Percentiles rank a stretch among this genome's conserved stretches.
These are phyloP conservation scores for Shiraia bambusicola DNA, from an alignment of 2,329 filamentous ascomycete species.

Conservation along the genomic window DNA sequence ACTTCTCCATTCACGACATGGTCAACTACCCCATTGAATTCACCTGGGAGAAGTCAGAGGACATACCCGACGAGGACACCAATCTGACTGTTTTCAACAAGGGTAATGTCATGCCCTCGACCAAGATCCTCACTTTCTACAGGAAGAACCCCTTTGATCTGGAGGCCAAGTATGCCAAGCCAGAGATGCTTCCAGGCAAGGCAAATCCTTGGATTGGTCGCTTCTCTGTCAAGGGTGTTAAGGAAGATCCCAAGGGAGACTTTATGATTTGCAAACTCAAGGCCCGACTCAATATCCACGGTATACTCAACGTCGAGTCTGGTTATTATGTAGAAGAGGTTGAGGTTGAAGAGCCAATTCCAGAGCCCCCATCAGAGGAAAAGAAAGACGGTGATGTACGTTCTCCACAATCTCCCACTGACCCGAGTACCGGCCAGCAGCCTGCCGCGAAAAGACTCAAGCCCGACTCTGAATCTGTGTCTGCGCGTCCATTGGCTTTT, in stretches of 20 bases:
- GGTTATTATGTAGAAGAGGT: constrained; percentile 98
- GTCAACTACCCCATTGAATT: constrained; percentile 99
- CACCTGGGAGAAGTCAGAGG: constrained; percentile 96
- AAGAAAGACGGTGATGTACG: constrained; percentile 72
- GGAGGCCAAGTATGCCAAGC: constrained; percentile 89
- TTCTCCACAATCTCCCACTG: constrained; percentile 38
- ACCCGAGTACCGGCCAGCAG: constrained; percentile 23
- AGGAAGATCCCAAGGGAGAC: constrained; percentile 88
- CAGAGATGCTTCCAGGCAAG: constrained; percentile 84
- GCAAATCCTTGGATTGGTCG: constrained; percentile 92
- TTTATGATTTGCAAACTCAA: constrained; percentile 99
- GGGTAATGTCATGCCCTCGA: constrained; percentile 94
- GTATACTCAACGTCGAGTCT: constrained; percentile 92
- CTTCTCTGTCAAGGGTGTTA: constrained; percentile 97
- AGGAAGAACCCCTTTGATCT: constrained; percentile 96
- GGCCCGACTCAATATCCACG: constrained; percentile 93
- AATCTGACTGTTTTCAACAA: constrained; percentile 96
- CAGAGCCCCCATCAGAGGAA: constrained; percentile 61
- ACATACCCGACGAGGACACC: constrained; percentile 98
- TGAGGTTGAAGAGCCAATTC: constrained; percentile 91
- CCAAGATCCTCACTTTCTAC: constrained; percentile 99
- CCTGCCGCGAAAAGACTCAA: constrained; percentile 39
- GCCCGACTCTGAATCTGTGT: constrained; percentile 23
- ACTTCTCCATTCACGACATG: constrained; percentile 97
- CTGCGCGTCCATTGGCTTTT: constrained; percentile 31